A percentile compares a stretch with the other conserved stretches of the same genome.
Evolutionary conservation across 1,284 basidiomycete species (phyloP).

Genomic region (Mycosarcoma maydis): DNA sequence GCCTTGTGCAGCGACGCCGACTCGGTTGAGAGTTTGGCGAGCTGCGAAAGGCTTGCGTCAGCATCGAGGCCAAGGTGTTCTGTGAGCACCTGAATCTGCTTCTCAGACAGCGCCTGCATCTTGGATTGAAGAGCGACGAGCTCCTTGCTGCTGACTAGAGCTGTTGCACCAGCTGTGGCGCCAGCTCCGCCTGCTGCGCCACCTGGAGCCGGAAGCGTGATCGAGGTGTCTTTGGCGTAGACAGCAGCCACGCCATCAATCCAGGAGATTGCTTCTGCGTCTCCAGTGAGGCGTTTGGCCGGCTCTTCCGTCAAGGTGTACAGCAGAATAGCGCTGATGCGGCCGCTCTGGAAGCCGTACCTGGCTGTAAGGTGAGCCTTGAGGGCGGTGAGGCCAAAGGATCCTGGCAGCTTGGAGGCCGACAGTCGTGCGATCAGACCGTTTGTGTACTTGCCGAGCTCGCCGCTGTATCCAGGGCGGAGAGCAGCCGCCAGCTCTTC

Average conservation of each 20-base stretch:
- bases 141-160: slow-evolving; percentile 78
- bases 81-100: slow-evolving; percentile 93
- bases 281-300: slow-evolving; percentile 88
- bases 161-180: slow-evolving; percentile 68
- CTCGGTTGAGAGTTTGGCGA: neutral
- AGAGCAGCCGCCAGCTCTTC: slow-evolving; percentile 89
- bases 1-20: slow-evolving; percentile 74
- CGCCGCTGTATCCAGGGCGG: slow-evolving; percentile 81
- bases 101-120: slow-evolving; percentile 84
- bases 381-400: slow-evolving; percentile 92
- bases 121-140: slow-evolving; percentile 95
- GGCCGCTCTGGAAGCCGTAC: slow-evolving; percentile 87
- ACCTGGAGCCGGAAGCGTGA: slow-evolving; percentile 72
- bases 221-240: slow-evolving; percentile 87
- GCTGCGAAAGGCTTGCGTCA: slow-evolving; percentile 75
- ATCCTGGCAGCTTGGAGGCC: slow-evolving; percentile 96
- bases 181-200: slow-evolving; percentile 71
- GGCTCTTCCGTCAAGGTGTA: slow-evolving; percentile 91
- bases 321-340: slow-evolving; percentile 87
- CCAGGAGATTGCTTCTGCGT: slow-evolving; percentile 92
- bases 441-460: slow-evolving; percentile 90
- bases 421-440: slow-evolving; percentile 90
- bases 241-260: slow-evolving; percentile 82
- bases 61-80: slow-evolving; percentile 93
- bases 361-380: slow-evolving; percentile 71